Evolutionary conservation across 2,329 filamentous ascomycete species (phyloP).

Genomic region (Neurospora sp.): DNA sequence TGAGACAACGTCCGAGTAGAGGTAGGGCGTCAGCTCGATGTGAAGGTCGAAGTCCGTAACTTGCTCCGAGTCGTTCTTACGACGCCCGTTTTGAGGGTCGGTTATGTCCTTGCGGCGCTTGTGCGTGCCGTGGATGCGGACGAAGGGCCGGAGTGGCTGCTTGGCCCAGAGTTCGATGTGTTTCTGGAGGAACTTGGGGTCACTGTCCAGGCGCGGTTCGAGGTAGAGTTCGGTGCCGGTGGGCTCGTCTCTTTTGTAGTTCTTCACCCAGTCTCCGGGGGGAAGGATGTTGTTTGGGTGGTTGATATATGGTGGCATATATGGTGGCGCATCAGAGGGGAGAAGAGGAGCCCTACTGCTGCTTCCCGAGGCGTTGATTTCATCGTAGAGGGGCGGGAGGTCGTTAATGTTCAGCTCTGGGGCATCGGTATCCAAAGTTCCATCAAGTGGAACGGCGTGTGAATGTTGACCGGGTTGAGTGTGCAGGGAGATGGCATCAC

Average conservation of each 20-base stretch:
- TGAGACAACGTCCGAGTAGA: constrained; percentile 36
- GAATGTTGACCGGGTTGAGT: constrained; percentile 12
- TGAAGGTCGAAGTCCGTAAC: constrained; percentile 50
- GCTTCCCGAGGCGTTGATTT: constrained; percentile 17
- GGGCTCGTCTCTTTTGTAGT: constrained; percentile 19
- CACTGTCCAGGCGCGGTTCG: constrained; percentile 33
- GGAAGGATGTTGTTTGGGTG: constrained; percentile 10
- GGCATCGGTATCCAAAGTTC: constrained; percentile 28
- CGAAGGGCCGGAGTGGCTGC: constrained; percentile 41
- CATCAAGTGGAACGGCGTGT: constrained; percentile 5
- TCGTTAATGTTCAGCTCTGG: constrained; percentile 28
- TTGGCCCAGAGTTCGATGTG: constrained; percentile 34
- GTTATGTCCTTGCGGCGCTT: constrained; percentile 28
- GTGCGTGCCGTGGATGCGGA: constrained; percentile 45
- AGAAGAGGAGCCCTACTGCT: constrained; percentile 17
- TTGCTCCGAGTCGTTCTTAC: constrained; percentile 33
- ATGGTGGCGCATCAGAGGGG: neutral
- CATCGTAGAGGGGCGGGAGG: constrained; percentile 37
- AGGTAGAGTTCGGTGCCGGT: constrained; percentile 33
- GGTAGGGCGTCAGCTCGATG: constrained; percentile 48
- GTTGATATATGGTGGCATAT: constrained; percentile 15
- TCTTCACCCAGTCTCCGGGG: neutral
- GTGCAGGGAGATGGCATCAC: constrained; percentile 22
- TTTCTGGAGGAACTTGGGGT: constrained; percentile 31
- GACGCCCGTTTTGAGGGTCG: constrained; percentile 23